Percentiles rank a stretch among this genome's conserved stretches.
Evolutionary conservation across 129 eudicot species (phyloP).

Genomic region (Cynara cardunculus): DNA sequence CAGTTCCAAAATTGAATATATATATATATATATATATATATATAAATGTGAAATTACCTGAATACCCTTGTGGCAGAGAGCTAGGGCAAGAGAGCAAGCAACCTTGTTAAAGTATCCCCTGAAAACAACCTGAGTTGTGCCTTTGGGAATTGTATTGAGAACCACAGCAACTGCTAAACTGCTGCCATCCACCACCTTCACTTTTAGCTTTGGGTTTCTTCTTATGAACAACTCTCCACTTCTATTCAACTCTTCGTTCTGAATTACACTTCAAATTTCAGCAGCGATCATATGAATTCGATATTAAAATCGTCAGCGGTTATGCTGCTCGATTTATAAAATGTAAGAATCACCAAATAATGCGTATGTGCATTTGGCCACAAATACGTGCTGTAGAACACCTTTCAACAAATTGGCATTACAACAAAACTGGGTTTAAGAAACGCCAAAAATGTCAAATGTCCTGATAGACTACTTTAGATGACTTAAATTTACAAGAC

Average conservation of each 20-base stretch:
- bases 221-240: constrained; percentile 56
- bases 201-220: constrained; percentile 54
- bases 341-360: not conserved
- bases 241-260: constrained; percentile 62
- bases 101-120: constrained; percentile 54
- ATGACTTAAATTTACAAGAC: too few species aligned
- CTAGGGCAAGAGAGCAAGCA: constrained; percentile 46
- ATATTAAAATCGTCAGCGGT: not conserved
- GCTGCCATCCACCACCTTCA: constrained; percentile 82
- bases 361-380: not conserved
- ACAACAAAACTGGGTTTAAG: too few species aligned
- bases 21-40: too few species aligned
- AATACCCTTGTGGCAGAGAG: constrained; percentile 58
- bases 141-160: constrained; percentile 67
- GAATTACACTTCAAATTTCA: not conserved
- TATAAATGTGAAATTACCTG: constrained; percentile 37
- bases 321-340: not conserved
- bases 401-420: not conserved
- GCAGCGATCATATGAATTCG: not conserved
- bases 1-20: too few species aligned
- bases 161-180: constrained; percentile 73
- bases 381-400: not conserved
- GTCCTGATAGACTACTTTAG: too few species aligned
- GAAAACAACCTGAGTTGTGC: constrained; percentile 59
- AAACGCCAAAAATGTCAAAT: too few species aligned